These are phyloP conservation scores for Leccinum variabile DNA, from an alignment of 1,284 basidiomycete genomes.

Conservation along the genomic window DNA sequence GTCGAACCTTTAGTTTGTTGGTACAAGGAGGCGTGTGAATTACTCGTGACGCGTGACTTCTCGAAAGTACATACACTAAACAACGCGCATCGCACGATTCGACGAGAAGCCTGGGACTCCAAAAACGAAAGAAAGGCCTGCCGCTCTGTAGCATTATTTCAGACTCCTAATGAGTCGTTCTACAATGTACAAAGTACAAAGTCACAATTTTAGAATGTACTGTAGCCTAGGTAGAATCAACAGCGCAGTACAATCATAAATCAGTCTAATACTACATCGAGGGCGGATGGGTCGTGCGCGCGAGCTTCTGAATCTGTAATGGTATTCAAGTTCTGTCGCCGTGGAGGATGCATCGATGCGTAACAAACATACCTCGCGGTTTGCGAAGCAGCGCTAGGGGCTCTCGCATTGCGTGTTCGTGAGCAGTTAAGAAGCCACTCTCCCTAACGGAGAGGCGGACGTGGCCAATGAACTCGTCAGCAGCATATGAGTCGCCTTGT, in stretches of 20 bases:
- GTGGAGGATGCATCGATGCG: not conserved
- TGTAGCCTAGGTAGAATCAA: no score
- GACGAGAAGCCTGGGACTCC: no score
- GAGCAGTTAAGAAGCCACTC: not conserved
- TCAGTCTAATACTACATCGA: not conserved
- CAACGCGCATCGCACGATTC: no score
- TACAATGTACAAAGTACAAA: no score
- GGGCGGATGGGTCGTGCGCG: not conserved
- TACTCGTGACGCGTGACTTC: no score
- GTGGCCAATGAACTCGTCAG: not conserved
- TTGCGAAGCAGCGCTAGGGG: not conserved
- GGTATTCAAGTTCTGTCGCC: not conserved
- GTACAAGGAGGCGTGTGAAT: no score
- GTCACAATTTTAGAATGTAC: no score
- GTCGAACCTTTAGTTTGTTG: no score
- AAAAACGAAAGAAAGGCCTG: no score
- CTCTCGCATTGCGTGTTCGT: not conserved
- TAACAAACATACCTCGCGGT: not conserved
- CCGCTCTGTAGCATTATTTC: no score
- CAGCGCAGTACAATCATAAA: not conserved
- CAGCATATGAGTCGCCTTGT: not conserved
- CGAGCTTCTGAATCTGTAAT: not conserved
- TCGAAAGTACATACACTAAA: no score
- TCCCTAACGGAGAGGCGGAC: not conserved
- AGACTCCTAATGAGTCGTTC: no score